A percentile compares a stretch with the other conserved stretches of the same genome.
These are phyloP conservation scores for Apophysomyces ossiformis DNA, from an alignment of 371 early-diverging fungal genomes.

Conservation along the genomic window DNA sequence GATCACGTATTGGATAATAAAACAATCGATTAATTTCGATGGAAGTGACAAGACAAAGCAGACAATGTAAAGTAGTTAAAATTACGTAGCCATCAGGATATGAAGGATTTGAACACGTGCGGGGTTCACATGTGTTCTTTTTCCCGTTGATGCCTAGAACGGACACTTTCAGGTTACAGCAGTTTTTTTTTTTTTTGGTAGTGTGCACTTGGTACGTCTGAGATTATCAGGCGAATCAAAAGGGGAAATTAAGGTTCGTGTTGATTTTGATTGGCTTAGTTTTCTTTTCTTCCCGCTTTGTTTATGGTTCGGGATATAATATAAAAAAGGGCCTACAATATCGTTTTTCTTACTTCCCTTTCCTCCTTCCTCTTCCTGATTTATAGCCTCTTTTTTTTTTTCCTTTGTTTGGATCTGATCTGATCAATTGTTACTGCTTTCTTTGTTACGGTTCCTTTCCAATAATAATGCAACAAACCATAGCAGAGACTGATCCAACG, in stretches of 20 bases:
- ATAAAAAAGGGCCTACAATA: background rate
- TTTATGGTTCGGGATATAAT: background rate
- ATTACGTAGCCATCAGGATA: background rate
- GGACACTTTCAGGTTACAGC: background rate
- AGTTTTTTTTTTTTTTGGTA: background rate
- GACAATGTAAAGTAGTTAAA: background rate
- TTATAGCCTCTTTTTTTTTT: background rate
- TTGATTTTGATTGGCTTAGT: slow-evolving; percentile 4
- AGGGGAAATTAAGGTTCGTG: slow-evolving; percentile 5
- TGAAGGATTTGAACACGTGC: slow-evolving; percentile 1
- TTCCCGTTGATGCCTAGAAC: slow-evolving; percentile 7
- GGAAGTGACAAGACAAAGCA: background rate
- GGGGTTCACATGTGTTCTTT: slow-evolving; percentile 1
- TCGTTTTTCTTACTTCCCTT: slow-evolving; percentile 1
- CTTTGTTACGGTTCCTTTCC: slow-evolving; percentile 1
- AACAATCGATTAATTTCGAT: background rate
- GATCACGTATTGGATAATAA: slow-evolving; percentile 13
- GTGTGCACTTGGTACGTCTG: background rate
- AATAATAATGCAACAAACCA: slow-evolving; percentile 4
- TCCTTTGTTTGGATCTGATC: background rate
- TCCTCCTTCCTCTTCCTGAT: background rate
- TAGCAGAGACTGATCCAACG: background rate
- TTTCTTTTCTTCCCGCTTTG: slow-evolving; percentile 8
- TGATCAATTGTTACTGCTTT: slow-evolving; percentile 8
- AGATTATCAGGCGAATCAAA: slow-evolving; percentile 5